Percentiles rank a stretch among this genome's conserved stretches.
Evolutionary conservation across 768 basidiomycete genomes (phyloP).

Genomic region (Inosperma sp.): DNA sequence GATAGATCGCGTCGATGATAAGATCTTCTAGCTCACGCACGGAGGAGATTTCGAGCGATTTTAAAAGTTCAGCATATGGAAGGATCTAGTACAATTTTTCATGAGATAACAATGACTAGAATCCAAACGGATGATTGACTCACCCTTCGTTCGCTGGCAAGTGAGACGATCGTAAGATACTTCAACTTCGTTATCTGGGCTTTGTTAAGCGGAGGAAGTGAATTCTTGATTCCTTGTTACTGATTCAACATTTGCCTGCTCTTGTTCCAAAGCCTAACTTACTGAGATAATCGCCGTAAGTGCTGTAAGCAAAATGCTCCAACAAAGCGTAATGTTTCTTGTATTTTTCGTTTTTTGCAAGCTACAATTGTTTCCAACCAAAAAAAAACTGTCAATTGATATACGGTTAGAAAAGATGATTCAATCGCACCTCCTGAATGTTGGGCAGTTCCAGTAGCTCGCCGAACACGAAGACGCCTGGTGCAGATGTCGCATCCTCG

Average conservation of each 20-base stretch:
- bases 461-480: slow-evolving; percentile 88
- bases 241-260: slow-evolving; percentile 10
- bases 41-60: slow-evolving; percentile 65
- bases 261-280: slow-evolving; percentile 19
- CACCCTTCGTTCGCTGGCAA: slow-evolving; percentile 75
- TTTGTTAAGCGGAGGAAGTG: slow-evolving; percentile 61
- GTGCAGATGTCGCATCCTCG: slow-evolving; percentile 80
- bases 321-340: slow-evolving; percentile 59
- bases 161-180: slow-evolving; percentile 85
- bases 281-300: slow-evolving; percentile 81
- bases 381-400: too few species aligned
- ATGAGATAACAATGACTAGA: background rate
- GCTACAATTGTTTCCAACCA: slow-evolving; percentile 41
- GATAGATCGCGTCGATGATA: slow-evolving; percentile 94
- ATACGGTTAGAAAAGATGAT: too few species aligned
- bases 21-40: slow-evolving; percentile 92
- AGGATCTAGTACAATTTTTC: too few species aligned
- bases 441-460: slow-evolving; percentile 81
- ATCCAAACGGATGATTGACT: slow-evolving; percentile 27
- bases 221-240: slow-evolving; percentile 55
- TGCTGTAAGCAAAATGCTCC: slow-evolving; percentile 87
- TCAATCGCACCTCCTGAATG: slow-evolving; percentile 71
- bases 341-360: slow-evolving; percentile 61
- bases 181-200: slow-evolving; percentile 85
- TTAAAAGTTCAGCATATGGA: slow-evolving; percentile 68